Base-by-base conservation (phyloP, 129 eudicot genomes). In the Calendula officinalis region DNA sequence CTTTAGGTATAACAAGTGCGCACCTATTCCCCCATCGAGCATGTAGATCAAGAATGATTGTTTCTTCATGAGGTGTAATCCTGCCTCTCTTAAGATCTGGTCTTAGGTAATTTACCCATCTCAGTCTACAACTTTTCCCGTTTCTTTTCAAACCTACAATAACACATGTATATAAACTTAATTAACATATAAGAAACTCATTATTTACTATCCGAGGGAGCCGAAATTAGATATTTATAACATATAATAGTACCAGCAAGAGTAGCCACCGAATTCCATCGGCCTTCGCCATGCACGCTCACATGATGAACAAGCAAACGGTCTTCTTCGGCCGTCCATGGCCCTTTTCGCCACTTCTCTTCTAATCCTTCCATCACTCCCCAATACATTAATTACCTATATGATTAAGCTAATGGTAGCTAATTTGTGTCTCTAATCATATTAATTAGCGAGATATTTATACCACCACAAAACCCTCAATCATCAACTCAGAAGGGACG, bases 271-370 rank as follows among this genome's bases (percentile, higher is more conserved):
- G 90, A 84, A 73, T 82, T 90, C 95, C 97, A 90, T 68, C 95
- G 78, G 55, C 97, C 97, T 75, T 90, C 95, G 30, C 97, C 97
- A 75, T 86, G 87, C 73, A 73, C 45, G 59, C 84, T 84, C 69
- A 86, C 85, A 80, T 90, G 86, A 54, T 84, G 85, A 74, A 78
- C 69, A n/a, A 90, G 89, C 74, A 79, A 50, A 37, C 83, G 80
- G 70, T 86, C 97, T 86, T 90, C 97, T 53, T 90, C 97, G 10
- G 83, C 54, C 64, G 97, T 86, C 97, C 97, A 90, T 38, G 97
- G 95, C 44, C 97, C 97, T 71, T 90, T 90, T 51, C 95, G 73
- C 97, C 97, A 90, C 51, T 82, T 85, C 56, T 84, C 85, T 66
- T 81, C 91, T 1, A 61, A 82, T 54, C 78, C 81, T 58, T 76